Evolutionary conservation across 306 rosid species (phyloP).

Genomic region (Spatholobus suberectus): DNA sequence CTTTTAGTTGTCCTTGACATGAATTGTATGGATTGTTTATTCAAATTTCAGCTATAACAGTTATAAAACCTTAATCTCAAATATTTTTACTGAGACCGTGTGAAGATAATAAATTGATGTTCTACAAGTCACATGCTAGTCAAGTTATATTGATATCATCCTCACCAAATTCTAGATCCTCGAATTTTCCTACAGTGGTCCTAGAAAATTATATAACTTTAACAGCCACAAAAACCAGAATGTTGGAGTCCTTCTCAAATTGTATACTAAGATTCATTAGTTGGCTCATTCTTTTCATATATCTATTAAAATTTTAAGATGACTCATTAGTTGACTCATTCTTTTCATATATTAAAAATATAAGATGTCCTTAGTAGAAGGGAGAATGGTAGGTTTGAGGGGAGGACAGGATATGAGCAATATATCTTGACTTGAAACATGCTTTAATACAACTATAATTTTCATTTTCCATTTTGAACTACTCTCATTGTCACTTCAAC

Average conservation of each 20-base stretch:
- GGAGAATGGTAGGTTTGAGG: not conserved
- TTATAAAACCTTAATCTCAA: not conserved
- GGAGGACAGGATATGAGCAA: not conserved
- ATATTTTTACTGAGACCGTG: constrained; percentile 16
- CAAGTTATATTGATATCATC: not conserved
- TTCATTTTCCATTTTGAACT: not conserved
- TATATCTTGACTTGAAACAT: not conserved
- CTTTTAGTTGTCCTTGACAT: not conserved
- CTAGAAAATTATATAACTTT: not conserved
- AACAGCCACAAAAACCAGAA: not conserved
- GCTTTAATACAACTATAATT: not conserved
- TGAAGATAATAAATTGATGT: not conserved
- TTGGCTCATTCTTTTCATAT: not conserved
- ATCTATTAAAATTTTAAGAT: too few species aligned
- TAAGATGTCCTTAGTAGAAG: not conserved
- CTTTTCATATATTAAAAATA: too few species aligned
- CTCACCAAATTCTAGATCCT: not conserved
- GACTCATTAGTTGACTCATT: too few species aligned
- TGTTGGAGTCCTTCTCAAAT: not conserved
- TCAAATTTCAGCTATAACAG: not conserved
- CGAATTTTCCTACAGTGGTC: not conserved
- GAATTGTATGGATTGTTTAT: not conserved
- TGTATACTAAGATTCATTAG: not conserved
- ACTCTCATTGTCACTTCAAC: not conserved
- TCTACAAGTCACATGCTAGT: not conserved